phyloP scores from a whole-genome alignment of 2,329 filamentous ascomycete genomes.

The Curvularia hawaiiensis region DNA sequence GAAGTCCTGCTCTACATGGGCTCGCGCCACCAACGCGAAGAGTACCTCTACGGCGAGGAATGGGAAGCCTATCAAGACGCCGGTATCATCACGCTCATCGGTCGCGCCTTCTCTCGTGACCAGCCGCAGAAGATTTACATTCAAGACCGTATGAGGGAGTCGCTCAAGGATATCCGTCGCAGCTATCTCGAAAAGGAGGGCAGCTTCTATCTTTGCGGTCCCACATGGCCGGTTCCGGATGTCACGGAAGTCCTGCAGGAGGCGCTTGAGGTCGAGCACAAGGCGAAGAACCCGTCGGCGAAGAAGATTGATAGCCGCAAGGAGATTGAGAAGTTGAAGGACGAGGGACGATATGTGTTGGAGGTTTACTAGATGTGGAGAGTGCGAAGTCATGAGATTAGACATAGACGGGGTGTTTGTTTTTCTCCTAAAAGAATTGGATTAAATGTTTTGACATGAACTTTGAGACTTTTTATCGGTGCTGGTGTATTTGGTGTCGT shows the following conservation, averaged over 20 bases:
- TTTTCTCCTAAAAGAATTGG: neutral
- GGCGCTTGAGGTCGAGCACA: constrained; percentile 79
- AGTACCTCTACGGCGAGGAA: constrained; percentile 98
- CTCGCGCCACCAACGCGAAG: constrained; percentile 94
- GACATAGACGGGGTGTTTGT: neutral
- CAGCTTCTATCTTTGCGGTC: constrained; percentile 95
- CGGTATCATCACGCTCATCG: constrained; percentile 91
- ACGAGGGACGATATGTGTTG: constrained; percentile 89
- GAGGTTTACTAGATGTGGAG: constrained; percentile 79
- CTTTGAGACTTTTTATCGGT: neutral
- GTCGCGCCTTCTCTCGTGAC: constrained; percentile 93
- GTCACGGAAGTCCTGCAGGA: constrained; percentile 94
- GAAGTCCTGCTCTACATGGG: constrained; percentile 95
- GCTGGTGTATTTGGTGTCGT: too few relatives aligned
- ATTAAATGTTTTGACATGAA: neutral
- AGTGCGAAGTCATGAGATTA: neutral
- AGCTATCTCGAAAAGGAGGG: constrained; percentile 88
- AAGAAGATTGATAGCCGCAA: constrained; percentile 85
- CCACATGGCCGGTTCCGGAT: constrained; percentile 98
- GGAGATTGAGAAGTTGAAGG: constrained; percentile 98
- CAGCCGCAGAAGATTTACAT: constrained; percentile 99
- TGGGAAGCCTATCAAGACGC: constrained; percentile 98
- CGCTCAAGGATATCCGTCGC: constrained; percentile 77
- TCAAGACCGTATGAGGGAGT: constrained; percentile 96
- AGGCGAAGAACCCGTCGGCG: constrained; percentile 52